Evolutionary conservation across 208 protist genomes (phyloP), one percentile per base, ranked within the genome.

Genomic region (Acanthamoeba lenticulata): DNA sequence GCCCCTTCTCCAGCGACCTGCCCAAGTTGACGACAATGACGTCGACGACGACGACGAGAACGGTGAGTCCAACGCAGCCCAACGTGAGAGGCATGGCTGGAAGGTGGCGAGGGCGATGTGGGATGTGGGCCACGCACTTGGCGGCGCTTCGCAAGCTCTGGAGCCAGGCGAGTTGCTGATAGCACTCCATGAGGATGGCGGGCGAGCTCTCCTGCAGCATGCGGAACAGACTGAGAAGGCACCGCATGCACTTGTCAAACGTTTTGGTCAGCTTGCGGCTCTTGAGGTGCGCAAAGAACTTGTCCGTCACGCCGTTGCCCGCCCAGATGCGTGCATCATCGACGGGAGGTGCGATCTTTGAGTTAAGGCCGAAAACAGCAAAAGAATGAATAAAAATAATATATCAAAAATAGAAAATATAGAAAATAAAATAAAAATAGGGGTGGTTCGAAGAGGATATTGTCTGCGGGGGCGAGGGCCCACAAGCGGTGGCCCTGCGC

Each of bases 151-250:
- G 90, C 0, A 94, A 38, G 29, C 27, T 24, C 32, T 94, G 90
- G 1, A 85, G 38, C 90, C 90, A 94, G 27, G 69, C n/a, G 21
- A 94, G 67, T 19, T 94, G 90, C 7, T 94, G 42, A 42, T 94
- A 85, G 65, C 90, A 60, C 32, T 94, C 90, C 27, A 83, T 5
- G 1, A 94, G 32, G 47, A 94, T 40, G 6, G 60, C 40, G 9
- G 90, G 90, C 6, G 90, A 94, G 0, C 42, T 65, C 40, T 83
- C 49, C 34, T 65, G 62, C 13, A 94, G 32, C 69, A 94, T 32
- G 34, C 45, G 29, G 44, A 85, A 38, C 7, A 94, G 40, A 13
- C 34, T 44, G 24, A 94, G 29, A 36, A 94, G 45, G 34, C 90
- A 94, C 74, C 74, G 40, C 1, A 94, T 17, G 38, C 90, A 94